Evolutionary conservation across 805 yeast genomes (phyloP).

Genomic region (Millerozyma miso): DNA sequence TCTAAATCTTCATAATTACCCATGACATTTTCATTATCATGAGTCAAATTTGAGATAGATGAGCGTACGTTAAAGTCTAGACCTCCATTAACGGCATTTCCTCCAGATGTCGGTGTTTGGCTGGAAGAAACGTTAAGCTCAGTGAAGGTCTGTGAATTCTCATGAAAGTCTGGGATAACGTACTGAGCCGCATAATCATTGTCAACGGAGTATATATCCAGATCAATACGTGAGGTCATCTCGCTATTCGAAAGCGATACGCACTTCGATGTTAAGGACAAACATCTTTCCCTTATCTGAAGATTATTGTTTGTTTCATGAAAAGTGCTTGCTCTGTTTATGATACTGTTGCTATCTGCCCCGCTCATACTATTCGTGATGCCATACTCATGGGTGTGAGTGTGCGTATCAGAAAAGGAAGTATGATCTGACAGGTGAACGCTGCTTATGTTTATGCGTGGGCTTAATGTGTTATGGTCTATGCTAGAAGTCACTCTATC

Average conservation of each 20-base stretch:
- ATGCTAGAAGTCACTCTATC: not conserved
- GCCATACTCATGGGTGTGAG: not conserved
- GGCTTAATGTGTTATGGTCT: not conserved
- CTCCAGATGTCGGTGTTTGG: too few species aligned
- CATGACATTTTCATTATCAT: too few species aligned
- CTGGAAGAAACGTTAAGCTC: too few species aligned
- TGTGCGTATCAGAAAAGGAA: not conserved
- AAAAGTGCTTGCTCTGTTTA: not conserved
- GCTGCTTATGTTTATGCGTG: not conserved
- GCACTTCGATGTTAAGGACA: constrained; percentile 33
- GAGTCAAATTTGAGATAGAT: not conserved
- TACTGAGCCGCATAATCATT: not conserved
- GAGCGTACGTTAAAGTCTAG: not conserved
- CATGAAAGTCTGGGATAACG: not conserved
- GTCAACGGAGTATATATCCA: constrained; percentile 1
- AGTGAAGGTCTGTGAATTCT: not conserved
- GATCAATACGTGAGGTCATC: constrained; percentile 23
- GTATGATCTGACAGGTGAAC: not conserved
- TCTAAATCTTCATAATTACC: not conserved
- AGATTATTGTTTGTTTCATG: not conserved
- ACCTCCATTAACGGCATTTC: too few species aligned
- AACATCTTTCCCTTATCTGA: constrained; percentile 12
- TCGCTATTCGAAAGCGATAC: constrained; percentile 35
- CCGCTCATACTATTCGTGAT: not conserved
- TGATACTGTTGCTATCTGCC: not conserved